A percentile compares a stretch with the other conserved stretches of the same genome.
These are phyloP conservation scores for Debaryomyces castellii DNA, from an alignment of 805 yeast genomes.

Conservation along the genomic window DNA sequence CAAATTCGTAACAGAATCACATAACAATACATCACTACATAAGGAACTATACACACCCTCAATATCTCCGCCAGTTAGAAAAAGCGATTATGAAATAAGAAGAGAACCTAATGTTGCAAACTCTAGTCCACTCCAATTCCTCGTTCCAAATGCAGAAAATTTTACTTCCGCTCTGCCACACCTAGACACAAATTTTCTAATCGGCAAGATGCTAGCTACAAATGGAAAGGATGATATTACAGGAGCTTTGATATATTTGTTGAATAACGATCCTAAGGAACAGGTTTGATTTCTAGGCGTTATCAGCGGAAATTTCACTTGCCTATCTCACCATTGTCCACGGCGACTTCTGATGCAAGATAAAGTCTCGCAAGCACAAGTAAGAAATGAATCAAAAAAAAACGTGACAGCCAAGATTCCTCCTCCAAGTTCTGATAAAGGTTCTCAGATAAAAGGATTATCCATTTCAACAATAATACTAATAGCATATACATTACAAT, in stretches of 20 bases:
- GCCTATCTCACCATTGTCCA: neutral
- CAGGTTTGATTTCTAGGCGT: neutral
- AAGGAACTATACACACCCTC: too few species aligned
- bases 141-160: neutral
- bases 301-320: neutral
- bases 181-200: neutral
- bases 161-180: neutral
- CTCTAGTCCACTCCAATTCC: neutral
- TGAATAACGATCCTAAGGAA: neutral
- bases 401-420: conserved; percentile 2
- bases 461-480: neutral
- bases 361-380: neutral
- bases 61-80: neutral
- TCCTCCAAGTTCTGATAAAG: neutral
- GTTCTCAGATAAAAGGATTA: neutral
- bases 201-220: neutral
- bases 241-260: conserved; percentile 7
- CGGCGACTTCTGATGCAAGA: neutral
- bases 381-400: neutral
- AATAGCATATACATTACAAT: neutral
- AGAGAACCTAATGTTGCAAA: neutral
- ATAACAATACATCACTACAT: neutral
- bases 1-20: too few species aligned
- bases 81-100: neutral
- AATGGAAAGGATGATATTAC: conserved; percentile 3